Conservation (phyloP, 176 grass and related monocot genomes). For the Phragmites australis region DNA sequence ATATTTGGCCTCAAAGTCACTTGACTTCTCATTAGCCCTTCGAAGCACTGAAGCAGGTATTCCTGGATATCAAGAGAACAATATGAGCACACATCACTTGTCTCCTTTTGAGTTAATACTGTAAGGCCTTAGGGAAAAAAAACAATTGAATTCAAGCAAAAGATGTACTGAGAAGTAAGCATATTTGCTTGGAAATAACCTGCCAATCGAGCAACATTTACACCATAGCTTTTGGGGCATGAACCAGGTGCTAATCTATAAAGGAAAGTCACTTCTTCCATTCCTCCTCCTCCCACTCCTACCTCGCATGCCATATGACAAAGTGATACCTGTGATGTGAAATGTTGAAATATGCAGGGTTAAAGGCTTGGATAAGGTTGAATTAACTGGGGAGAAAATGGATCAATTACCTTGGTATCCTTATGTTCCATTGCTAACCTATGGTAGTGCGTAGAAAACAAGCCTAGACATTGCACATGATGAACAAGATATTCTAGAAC, state of each 20-base stretch:
- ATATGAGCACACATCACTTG: slow-evolving; percentile 9
- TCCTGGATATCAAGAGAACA: slow-evolving; percentile 52
- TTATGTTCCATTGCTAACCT: slow-evolving; percentile 79
- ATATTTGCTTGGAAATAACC: slow-evolving; percentile 49
- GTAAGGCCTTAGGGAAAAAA: slow-evolving; percentile 3
- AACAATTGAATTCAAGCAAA: slow-evolving; percentile 26
- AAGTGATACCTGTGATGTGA: slow-evolving; percentile 61
- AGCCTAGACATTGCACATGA: slow-evolving; percentile 73
- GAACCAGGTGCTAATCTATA: slow-evolving; percentile 75
- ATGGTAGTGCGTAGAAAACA: slow-evolving; percentile 99
- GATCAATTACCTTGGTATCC: slow-evolving; percentile 55
- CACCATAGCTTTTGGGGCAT: slow-evolving; percentile 98
- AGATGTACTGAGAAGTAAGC: slow-evolving; percentile 1
- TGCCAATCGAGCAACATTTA: slow-evolving; percentile 96
- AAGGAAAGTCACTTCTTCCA: slow-evolving; percentile 93
- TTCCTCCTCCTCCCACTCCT: slow-evolving; percentile 55
- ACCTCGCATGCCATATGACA: slow-evolving; percentile 93
- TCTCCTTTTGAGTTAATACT: neutral
- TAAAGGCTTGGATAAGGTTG: slow-evolving; percentile 19
- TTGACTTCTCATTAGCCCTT: slow-evolving; percentile 73
- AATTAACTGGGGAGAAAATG: slow-evolving; percentile 8
- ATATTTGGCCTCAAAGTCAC: slow-evolving; percentile 76
- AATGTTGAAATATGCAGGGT: slow-evolving; percentile 37
- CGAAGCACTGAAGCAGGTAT: slow-evolving; percentile 78
- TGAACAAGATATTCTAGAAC: slow-evolving; percentile 89